Evolutionary conservation across 106 monocot genomes (phyloP).

Genomic region (Xerophyta viscosa): DNA sequence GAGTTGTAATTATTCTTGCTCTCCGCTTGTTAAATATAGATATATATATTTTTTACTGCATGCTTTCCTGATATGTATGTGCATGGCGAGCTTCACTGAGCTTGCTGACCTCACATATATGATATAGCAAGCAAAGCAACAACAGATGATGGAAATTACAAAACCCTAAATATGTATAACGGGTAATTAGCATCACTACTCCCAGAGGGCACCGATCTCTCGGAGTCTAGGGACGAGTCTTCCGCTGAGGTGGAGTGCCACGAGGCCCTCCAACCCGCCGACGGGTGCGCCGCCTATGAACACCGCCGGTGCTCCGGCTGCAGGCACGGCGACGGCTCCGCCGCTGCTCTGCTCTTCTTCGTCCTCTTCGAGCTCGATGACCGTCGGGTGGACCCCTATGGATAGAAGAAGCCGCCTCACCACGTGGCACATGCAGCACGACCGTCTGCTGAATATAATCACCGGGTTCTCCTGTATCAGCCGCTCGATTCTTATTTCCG

Average conservation of each 20-base stretch:
- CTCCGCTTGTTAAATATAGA: no score
- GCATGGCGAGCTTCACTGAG: no score
- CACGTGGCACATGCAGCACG: constrained; percentile 14
- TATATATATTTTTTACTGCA: no score
- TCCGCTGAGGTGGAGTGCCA: constrained; percentile 11
- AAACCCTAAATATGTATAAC: no score
- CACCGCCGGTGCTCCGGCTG: constrained; percentile 3
- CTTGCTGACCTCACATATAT: no score
- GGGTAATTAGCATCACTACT: background rate
- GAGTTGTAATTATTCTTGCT: no score
- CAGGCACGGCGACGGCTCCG: background rate
- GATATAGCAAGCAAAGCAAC: no score
- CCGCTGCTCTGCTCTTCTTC: background rate
- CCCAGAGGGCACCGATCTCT: constrained; percentile 8
- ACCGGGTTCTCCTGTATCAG: constrained; percentile 8
- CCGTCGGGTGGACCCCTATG: constrained; percentile 6
- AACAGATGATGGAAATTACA: background rate
- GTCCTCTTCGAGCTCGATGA: constrained; percentile 8
- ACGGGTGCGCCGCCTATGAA: constrained; percentile 8
- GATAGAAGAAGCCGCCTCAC: constrained; percentile 1
- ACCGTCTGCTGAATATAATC: constrained; percentile 5
- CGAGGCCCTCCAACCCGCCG: constrained; percentile 5
- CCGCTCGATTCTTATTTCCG: constrained; percentile 6
- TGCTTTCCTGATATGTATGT: no score
- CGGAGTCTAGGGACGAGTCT: constrained; percentile 6